Evolutionary conservation across 306 rosid genomes (phyloP).

Genomic region (Heteromeles arbutifolia): DNA sequence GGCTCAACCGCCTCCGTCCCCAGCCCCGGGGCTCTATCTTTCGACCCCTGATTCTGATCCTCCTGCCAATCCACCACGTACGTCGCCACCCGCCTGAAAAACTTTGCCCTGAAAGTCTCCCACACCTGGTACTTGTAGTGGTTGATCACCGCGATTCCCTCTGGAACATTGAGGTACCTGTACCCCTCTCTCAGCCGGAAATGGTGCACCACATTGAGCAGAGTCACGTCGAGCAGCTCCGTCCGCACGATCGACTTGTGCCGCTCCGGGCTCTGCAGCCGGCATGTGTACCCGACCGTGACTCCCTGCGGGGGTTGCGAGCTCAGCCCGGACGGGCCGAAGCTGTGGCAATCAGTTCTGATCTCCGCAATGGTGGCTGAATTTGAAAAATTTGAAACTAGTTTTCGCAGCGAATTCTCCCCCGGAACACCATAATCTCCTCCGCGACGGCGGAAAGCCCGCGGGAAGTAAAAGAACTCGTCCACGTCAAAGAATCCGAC

Average conservation of each 20-base stretch:
- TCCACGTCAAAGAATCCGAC: constrained; percentile 93
- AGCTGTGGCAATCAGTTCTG: constrained; percentile 79
- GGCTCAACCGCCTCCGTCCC: constrained; percentile 91
- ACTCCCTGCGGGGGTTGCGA: constrained; percentile 61
- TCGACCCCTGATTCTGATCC: constrained; percentile 82
- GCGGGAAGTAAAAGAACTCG: constrained; percentile 78
- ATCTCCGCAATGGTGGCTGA: constrained; percentile 54
- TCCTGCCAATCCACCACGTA: constrained; percentile 93
- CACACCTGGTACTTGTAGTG: constrained; percentile 97
- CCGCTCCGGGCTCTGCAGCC: constrained; percentile 61
- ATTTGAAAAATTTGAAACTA: constrained; percentile 50
- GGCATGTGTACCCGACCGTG: constrained; percentile 77
- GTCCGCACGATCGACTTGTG: constrained; percentile 86
- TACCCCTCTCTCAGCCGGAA: constrained; percentile 58
- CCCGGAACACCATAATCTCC: constrained; percentile 30
- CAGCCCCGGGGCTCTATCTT: constrained; percentile 93
- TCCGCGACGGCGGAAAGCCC: constrained; percentile 26
- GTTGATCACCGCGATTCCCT: constrained; percentile 49
- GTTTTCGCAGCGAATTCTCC: constrained; percentile 42
- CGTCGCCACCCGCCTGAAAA: constrained; percentile 88
- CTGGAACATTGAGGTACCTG: constrained; percentile 39
- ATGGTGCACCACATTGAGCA: constrained; percentile 89
- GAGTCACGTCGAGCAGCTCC: constrained; percentile 53
- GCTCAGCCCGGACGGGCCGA: constrained; percentile 85
- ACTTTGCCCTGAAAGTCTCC: constrained; percentile 78